Conservation (phyloP, 768 basidiomycete species). For the Boletus rubescentipes region DNA sequence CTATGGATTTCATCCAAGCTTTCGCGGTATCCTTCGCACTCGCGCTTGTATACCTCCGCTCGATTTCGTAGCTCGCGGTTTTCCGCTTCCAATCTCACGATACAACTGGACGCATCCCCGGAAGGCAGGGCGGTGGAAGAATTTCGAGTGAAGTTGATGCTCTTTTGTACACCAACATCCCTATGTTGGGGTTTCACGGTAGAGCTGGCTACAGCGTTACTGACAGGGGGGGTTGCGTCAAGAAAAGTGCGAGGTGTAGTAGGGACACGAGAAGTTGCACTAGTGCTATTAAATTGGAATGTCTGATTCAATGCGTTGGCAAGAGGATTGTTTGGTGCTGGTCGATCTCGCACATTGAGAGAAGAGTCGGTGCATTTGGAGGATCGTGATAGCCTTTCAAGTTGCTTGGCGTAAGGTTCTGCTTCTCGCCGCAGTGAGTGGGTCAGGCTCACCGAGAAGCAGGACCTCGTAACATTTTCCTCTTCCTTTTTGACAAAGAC, state of each 20-base stretch:
- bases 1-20: slow-evolving; percentile 12
- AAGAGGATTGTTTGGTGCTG: slow-evolving; percentile 11
- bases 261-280: slow-evolving; percentile 7
- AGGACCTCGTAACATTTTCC: slow-evolving; percentile 18
- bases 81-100: slow-evolving; percentile 19
- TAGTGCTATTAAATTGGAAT: slow-evolving; percentile 23
- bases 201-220: neutral
- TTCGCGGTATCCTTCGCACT: slow-evolving; percentile 8
- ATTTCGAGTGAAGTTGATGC: slow-evolving; percentile 21
- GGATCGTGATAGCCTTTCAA: slow-evolving; percentile 22
- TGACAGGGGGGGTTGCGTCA: slow-evolving; percentile 2
- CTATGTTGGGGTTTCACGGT: slow-evolving; percentile 12
- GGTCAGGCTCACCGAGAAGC: slow-evolving; percentile 33
- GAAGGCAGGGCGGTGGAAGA: neutral
- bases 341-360: neutral
- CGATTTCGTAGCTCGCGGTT: slow-evolving; percentile 11
- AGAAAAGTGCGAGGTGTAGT: slow-evolving; percentile 2
- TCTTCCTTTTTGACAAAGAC: slow-evolving; percentile 16
- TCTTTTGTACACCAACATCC: slow-evolving; percentile 26
- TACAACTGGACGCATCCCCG: slow-evolving; percentile 8
- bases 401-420: slow-evolving; percentile 25
- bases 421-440: slow-evolving; percentile 31
- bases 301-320: slow-evolving; percentile 30
- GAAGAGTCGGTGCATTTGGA: neutral
- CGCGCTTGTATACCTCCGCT: slow-evolving; percentile 5